Percentiles rank a stretch among this genome's conserved stretches.
These are phyloP conservation scores for Erysimum cheiri DNA, from an alignment of 441 rosid species.

Conservation along the genomic window DNA sequence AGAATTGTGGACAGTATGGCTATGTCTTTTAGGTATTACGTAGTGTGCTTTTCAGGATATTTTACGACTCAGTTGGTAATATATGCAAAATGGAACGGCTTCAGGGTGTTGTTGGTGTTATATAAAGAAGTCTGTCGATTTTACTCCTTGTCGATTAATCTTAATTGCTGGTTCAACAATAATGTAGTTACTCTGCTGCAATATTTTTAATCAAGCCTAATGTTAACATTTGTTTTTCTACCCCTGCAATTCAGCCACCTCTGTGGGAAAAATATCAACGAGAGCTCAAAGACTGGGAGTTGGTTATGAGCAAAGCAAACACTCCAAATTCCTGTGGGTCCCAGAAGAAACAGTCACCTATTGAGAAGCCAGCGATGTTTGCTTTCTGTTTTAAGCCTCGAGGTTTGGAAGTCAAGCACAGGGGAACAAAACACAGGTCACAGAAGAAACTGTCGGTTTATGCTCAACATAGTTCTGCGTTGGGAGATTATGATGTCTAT, in stretches of 20 bases:
- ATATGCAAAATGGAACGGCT: conserved; percentile 1
- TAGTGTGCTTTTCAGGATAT: conserved; percentile 18
- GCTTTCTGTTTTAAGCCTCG: conserved; percentile 98
- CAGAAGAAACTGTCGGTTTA: conserved; percentile 72
- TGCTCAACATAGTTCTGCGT: conserved; percentile 52
- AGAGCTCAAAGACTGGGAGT: conserved; percentile 84
- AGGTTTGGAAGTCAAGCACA: conserved; percentile 90
- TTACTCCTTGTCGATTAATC: conserved; percentile 3
- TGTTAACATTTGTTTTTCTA: conserved; percentile 19
- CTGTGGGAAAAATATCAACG: conserved; percentile 89
- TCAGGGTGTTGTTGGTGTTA: background rate
- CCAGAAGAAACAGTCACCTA: conserved; percentile 53
- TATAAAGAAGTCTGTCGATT: background rate
- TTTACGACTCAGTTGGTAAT: background rate
- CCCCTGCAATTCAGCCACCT: conserved; percentile 69
- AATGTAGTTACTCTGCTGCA: conserved; percentile 1
- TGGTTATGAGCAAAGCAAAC: conserved; percentile 55
- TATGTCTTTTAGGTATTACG: background rate
- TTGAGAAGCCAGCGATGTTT: conserved; percentile 89
- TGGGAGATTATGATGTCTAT: conserved; percentile 51
- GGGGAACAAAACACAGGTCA: conserved; percentile 87
- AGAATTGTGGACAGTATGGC: conserved; percentile 3
- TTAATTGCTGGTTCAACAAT: conserved; percentile 16
- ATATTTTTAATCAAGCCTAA: conserved; percentile 15
- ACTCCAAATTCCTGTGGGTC: conserved; percentile 51